phyloP scores from a whole-genome alignment of 768 basidiomycete genomes.

The Filobasidium wieringae region DNA sequence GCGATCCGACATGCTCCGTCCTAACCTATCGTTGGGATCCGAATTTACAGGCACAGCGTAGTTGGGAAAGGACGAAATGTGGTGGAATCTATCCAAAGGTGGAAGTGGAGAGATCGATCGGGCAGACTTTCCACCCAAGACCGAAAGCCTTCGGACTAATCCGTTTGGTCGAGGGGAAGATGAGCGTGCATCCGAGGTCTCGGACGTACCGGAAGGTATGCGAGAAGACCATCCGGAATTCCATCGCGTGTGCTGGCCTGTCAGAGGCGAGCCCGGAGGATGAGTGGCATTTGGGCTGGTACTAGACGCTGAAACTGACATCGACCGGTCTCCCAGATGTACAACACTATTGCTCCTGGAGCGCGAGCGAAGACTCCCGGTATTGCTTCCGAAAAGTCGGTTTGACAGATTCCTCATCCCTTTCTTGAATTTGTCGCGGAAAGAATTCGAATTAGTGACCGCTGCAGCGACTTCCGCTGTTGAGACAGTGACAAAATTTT shows the following conservation, averaged over 20 bases:
- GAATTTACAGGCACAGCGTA: neutral
- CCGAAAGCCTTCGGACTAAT: constrained; percentile 4
- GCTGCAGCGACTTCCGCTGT: constrained; percentile 64
- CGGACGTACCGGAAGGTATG: constrained; percentile 1
- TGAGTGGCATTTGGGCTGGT: constrained; percentile 3
- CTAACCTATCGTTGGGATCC: constrained; percentile 1
- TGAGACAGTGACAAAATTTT: constrained; percentile 51
- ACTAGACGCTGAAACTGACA: neutral
- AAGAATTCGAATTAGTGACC: constrained; percentile 30
- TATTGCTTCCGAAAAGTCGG: constrained; percentile 16
- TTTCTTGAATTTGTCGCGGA: constrained; percentile 31
- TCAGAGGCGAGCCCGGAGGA: constrained; percentile 14
- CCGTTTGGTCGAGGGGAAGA: neutral
- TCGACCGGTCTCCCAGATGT: constrained; percentile 9
- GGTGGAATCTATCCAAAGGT: neutral
- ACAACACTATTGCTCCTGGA: constrained; percentile 29
- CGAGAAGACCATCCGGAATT: constrained; percentile 9
- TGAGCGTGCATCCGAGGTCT: neutral
- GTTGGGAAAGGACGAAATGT: neutral
- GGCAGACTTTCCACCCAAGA: neutral
- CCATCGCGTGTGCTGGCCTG: constrained; percentile 10
- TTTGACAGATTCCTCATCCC: constrained; percentile 28
- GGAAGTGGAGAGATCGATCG: constrained; percentile 8
- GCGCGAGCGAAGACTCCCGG: constrained; percentile 15
- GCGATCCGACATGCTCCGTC: constrained; percentile 12